Evolutionary conservation across 1,284 basidiomycete species (phyloP).

Genomic region (Schizophyllum amplum): DNA sequence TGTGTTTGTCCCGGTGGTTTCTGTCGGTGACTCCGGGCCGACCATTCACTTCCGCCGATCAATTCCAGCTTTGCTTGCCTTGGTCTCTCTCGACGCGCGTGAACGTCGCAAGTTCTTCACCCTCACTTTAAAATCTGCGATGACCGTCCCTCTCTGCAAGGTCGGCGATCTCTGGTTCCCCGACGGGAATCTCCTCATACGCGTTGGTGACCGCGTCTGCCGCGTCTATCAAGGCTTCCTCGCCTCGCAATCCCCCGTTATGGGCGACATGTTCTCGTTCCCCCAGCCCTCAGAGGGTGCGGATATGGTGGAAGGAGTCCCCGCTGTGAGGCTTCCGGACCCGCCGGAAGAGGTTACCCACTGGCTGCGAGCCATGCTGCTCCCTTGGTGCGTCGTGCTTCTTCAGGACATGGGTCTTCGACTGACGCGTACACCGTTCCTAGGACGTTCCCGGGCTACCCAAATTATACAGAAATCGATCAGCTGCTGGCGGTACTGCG

Average conservation of each 20-base stretch:
- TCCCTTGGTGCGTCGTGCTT: constrained; percentile 11
- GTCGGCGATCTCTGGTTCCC: constrained; percentile 16
- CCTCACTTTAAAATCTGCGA: too few species aligned
- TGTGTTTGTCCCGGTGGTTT: too few species aligned
- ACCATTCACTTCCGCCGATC: too few species aligned
- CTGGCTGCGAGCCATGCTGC: constrained; percentile 14
- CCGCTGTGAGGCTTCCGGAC: constrained; percentile 17
- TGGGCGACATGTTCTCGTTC: constrained; percentile 17
- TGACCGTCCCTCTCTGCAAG: too few species aligned
- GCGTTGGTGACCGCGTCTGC: constrained; percentile 16
- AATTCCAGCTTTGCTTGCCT: too few species aligned
- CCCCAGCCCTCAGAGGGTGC: constrained; percentile 17
- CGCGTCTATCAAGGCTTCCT: constrained; percentile 18
- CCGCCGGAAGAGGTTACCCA: constrained; percentile 12
- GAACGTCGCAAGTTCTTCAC: too few species aligned
- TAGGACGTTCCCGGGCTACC: background rate
- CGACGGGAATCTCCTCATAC: constrained; percentile 19
- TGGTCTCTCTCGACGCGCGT: too few species aligned
- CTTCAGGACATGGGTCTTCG: background rate
- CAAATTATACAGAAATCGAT: background rate
- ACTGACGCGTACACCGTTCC: background rate
- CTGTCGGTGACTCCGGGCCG: too few species aligned
- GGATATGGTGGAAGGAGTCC: constrained; percentile 13
- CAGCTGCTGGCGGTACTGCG: constrained; percentile 5
- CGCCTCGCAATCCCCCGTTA: constrained; percentile 17